A percentile compares a stretch with the other conserved stretches of the same genome.
phyloP scores from a whole-genome alignment of 2,329 filamentous ascomycete genomes.

The Pseudogymnoascus sp. region DNA sequence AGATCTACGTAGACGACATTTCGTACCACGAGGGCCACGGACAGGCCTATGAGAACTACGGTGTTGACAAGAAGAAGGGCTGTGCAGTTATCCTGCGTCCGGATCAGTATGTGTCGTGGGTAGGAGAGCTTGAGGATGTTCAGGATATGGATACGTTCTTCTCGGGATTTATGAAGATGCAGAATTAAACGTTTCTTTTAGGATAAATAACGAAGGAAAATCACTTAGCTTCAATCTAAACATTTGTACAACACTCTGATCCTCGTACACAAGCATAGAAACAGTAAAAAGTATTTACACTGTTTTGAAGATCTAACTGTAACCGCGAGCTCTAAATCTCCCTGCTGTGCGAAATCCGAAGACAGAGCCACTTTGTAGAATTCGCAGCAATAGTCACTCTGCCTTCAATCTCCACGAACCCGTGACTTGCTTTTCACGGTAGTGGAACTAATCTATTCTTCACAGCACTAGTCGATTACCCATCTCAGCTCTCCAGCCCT shows the following conservation, averaged over 20 bases:
- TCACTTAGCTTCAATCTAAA: background rate
- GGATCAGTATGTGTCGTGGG: constrained; percentile 54
- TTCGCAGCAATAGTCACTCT: no score
- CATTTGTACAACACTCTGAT: background rate
- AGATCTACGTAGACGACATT: constrained; percentile 46
- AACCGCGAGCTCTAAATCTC: background rate
- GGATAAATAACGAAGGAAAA: background rate
- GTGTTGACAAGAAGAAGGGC: constrained; percentile 45
- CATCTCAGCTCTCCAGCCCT: no score
- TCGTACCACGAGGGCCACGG: constrained; percentile 46
- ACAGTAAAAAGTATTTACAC: background rate
- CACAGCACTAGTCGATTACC: no score
- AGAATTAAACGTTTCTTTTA: background rate
- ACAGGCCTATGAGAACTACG: constrained; percentile 46
- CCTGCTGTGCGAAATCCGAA: no score
- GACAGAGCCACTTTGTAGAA: no score
- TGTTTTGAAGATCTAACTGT: background rate
- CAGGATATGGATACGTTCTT: constrained; percentile 23
- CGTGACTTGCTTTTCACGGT: no score
- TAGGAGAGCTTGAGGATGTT: constrained; percentile 30
- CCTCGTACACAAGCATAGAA: background rate
- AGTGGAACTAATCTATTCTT: no score
- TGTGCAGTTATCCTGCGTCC: constrained; percentile 53
- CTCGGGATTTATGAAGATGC: constrained; percentile 14
- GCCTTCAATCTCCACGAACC: no score